These are phyloP conservation scores for Neodidymelliopsis sp. DNA, from an alignment of 2,329 filamentous ascomycete genomes.

Conservation along the genomic window DNA sequence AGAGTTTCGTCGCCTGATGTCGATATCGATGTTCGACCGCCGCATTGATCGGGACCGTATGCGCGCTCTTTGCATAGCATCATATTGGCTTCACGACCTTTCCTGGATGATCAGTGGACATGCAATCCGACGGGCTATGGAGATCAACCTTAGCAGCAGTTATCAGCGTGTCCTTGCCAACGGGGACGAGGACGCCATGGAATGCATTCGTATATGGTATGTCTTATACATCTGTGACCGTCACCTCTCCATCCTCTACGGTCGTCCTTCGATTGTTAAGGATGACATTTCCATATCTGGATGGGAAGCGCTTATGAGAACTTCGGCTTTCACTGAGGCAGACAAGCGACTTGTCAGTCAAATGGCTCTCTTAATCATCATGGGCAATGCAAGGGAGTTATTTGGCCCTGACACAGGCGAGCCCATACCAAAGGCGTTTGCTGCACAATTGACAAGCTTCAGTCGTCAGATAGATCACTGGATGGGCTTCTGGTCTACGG, in stretches of 20 bases:
- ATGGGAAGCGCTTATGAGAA: constrained; percentile 64
- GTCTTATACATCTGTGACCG: constrained; percentile 68
- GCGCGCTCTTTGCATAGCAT: constrained; percentile 65
- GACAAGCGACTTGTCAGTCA: constrained; percentile 66
- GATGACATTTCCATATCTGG: constrained; percentile 66
- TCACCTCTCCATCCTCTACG: constrained; percentile 69
- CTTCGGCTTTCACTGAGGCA: constrained; percentile 59
- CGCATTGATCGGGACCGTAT: constrained; percentile 66
- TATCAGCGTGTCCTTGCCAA: constrained; percentile 52
- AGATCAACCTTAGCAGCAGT: constrained; percentile 56
- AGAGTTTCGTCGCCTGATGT: constrained; percentile 65
- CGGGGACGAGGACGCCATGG: constrained; percentile 55
- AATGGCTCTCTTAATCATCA: constrained; percentile 65
- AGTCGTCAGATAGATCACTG: constrained; percentile 57
- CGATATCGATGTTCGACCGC: constrained; percentile 64
- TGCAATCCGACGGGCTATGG: constrained; percentile 59
- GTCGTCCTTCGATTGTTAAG: constrained; percentile 64
- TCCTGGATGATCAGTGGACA: constrained; percentile 68
- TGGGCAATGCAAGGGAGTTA: constrained; percentile 61
- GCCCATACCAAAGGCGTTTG: constrained; percentile 59
- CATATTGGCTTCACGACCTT: constrained; percentile 69
- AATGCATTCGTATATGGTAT: constrained; percentile 68
- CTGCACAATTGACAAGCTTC: constrained; percentile 58
- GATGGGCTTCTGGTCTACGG: constrained; percentile 58
- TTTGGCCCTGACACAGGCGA: constrained; percentile 65